These are phyloP conservation scores for Heterobasidion irregulare DNA, from an alignment of 1,284 basidiomycete species.

Conservation along the genomic window DNA sequence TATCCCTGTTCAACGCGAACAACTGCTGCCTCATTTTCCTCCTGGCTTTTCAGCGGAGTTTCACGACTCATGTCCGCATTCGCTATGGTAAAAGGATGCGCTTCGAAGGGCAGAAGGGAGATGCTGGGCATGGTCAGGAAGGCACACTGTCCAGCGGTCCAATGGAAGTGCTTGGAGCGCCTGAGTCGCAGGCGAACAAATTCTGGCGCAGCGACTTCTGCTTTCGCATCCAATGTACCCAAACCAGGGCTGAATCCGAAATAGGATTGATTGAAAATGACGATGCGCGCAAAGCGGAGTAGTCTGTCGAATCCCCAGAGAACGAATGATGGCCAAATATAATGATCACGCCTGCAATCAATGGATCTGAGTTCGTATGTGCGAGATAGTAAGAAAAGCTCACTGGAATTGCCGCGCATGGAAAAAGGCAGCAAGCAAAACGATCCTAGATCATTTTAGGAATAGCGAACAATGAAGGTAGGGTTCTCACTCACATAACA, in stretches of 20 bases:
- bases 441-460: slow-evolving; percentile 7
- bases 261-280: slow-evolving; percentile 42
- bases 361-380: not conserved
- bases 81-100: slow-evolving; percentile 47
- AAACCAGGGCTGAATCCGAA: slow-evolving; percentile 21
- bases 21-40: not conserved
- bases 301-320: slow-evolving; percentile 61
- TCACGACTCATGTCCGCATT: slow-evolving; percentile 15
- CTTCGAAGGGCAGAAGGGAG: slow-evolving; percentile 33
- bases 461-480: not conserved
- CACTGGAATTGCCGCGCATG: slow-evolving; percentile 26
- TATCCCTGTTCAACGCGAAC: slow-evolving; percentile 18
- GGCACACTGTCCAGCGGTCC: slow-evolving; percentile 44
- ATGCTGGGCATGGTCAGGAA: slow-evolving; percentile 37
- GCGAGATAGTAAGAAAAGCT: slow-evolving; percentile 1
- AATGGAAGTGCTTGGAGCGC: slow-evolving; percentile 30
- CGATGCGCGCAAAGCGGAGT: slow-evolving; percentile 39
- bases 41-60: slow-evolving; percentile 5
- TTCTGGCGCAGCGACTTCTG: slow-evolving; percentile 40
- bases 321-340: slow-evolving; percentile 50
- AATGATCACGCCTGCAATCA: slow-evolving; percentile 21
- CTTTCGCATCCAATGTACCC: slow-evolving; percentile 25
- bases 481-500: slow-evolving; percentile 13
- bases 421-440: slow-evolving; percentile 16
- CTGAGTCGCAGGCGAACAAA: slow-evolving; percentile 42